Percentiles rank a stretch among this genome's conserved stretches.
Conservation (phyloP, 768 basidiomycete species). For the Suillus lakei region DNA sequence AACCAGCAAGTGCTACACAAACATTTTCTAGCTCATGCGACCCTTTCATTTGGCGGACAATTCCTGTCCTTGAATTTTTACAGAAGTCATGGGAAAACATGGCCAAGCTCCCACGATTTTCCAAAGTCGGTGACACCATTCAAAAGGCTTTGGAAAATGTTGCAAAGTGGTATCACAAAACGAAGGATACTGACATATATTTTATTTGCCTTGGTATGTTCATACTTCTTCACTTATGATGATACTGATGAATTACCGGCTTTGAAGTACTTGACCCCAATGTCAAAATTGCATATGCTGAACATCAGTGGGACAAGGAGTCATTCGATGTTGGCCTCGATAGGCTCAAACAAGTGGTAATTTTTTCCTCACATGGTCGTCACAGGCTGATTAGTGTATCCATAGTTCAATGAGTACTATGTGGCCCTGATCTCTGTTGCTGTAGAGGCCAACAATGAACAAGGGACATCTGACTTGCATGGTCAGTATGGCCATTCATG, state of each 20-base stretch:
- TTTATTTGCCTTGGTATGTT: neutral
- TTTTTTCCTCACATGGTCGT: neutral
- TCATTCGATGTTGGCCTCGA: neutral
- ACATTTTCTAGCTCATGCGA: neutral
- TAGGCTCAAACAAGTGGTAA: neutral
- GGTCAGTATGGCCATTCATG: neutral
- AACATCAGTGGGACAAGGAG: neutral
- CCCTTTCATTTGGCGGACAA: neutral
- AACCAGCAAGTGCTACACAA: neutral
- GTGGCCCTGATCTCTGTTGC: neutral
- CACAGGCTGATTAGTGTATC: neutral
- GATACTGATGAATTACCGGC: neutral
- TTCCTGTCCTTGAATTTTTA: neutral
- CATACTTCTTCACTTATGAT: neutral
- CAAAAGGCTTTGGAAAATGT: slow-evolving; percentile 13
- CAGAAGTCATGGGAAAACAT: neutral
- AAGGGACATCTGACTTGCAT: neutral
- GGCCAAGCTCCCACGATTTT: neutral
- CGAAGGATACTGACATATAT: neutral
- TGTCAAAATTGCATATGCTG: slow-evolving; percentile 7
- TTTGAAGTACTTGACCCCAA: slow-evolving; percentile 1
- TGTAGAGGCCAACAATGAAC: neutral
- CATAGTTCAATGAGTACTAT: neutral
- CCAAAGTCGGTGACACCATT: neutral
- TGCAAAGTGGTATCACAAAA: slow-evolving; percentile 18